Evolutionary conservation across 305 asterid species (phyloP), one percentile per base, ranked within the genome.

Genomic region (Vinca major): DNA sequence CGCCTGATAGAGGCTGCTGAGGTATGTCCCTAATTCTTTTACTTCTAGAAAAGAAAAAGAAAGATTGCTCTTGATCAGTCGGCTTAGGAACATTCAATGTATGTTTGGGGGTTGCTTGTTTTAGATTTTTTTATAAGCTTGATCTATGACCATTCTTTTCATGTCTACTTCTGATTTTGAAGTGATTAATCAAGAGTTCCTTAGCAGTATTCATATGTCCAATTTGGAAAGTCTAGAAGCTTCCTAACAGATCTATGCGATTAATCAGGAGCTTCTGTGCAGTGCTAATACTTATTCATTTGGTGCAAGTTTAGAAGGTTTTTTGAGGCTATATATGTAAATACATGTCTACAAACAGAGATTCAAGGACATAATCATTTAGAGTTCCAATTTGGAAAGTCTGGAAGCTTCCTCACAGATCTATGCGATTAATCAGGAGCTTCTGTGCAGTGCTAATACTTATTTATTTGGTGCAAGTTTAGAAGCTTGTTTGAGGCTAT

Each of bases 1-100:
- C 96, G 88, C 53, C 78, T 94, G 69, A 87, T 89, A 72, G 97
- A 94, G 84, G 98, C 99, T 74, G 96, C 98, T 74, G 95, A 94
- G 97, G 99, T 93, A 90, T 71, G 83, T 55, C 67, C 52, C 63
- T 66, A 45, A n/a, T 67, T 13, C 41, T 39, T 19, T 10, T 33
- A 36, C 21, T 36, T 58, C 13, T 16, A 37, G 10, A 39, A 1
- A 60, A 16, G 10, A 20, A 21, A 16, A 58, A 0, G 7, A 10
- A 48, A 48, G 51, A 48, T 48, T n/a, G n/a, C 12, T 36, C 5
- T 10, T 8, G 8, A 60, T 60, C 12, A 33, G 3, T 57, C 4
- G 12, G 48, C 65, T 58, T 58, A 4, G n/a, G n/a, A 21, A 16
- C 13, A 37, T 60, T 39, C 7, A 16, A 4, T 37, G 13, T 37